These are phyloP conservation scores for Leucocoprinus birnbaumii DNA, from an alignment of 768 basidiomycete genomes.

Conservation along the genomic window DNA sequence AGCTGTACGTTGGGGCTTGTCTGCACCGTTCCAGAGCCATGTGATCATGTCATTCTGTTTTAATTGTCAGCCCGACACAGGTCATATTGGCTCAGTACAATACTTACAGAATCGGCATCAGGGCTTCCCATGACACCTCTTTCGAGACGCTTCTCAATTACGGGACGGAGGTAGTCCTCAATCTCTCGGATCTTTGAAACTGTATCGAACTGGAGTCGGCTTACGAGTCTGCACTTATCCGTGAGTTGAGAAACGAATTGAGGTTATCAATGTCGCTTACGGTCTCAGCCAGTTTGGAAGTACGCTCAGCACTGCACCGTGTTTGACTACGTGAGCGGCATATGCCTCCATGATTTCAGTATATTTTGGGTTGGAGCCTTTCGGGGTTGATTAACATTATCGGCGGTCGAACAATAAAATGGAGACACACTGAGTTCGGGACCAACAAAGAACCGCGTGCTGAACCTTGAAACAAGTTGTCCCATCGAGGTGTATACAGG, in stretches of 20 bases:
- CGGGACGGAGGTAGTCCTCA: not conserved
- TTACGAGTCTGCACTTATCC: not conserved
- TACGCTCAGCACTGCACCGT: not conserved
- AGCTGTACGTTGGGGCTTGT: conserved; percentile 20
- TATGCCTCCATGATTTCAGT: not conserved
- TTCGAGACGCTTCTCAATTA: not conserved
- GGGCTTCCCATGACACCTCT: not conserved
- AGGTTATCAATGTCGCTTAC: not conserved
- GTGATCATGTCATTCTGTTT: conserved; percentile 35
- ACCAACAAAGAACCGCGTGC: not conserved
- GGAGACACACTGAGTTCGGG: not conserved
- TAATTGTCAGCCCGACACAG: no score
- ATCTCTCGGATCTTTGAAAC: not conserved
- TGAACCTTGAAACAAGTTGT: not conserved
- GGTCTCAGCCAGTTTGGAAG: not conserved
- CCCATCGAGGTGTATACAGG: not conserved
- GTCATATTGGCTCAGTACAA: not conserved
- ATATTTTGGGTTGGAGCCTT: not conserved
- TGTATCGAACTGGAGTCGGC: not conserved
- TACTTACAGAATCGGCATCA: not conserved
- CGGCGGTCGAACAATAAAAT: not conserved
- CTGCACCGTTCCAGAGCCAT: conserved; percentile 35
- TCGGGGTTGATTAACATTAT: not conserved
- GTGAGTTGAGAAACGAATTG: not conserved
- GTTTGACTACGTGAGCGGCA: not conserved